Base-by-base conservation (phyloP, 306 rosid species). In the Dryas alaskensis region DNA sequence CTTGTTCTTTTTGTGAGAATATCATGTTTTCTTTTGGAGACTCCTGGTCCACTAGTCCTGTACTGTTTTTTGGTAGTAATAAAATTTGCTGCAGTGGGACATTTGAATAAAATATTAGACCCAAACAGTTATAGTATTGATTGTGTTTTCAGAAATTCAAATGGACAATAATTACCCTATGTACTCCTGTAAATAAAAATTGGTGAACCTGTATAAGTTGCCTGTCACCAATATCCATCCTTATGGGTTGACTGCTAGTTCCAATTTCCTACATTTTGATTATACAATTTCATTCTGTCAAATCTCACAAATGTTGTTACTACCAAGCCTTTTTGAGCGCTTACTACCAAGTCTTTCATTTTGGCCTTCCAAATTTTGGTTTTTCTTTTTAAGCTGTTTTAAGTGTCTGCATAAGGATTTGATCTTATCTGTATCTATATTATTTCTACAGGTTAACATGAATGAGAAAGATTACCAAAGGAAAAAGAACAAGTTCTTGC, bases 391-490 rank as follows among this genome's bases (percentile, higher is more conserved):
- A 13, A 50, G 17, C 42, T 65, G 17, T 47, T 63, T 60, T 44
- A 65, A 7, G 51, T 40, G 12, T 66, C 17, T 45, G 25, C 2
- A 65, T 27, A 37, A 40, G 3, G 48, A 10, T 73, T 60, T 59
- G 8, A 52, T 44, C 27, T 1, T 64, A 46, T 42, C 17, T 37
- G 60, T 83, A 49, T 62, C 53, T 69, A 13, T 74, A 65, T 80
- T 78, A 72, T 77, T 71, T 84, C 44, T 66, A 14, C 92, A 95
- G 99, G 95, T 95, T 72, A 95, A 95, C 80, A 92, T 95, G 99
- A 95, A 88, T 31, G 99, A 95, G 91, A 95, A 73, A 81, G 99
- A 95, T 84, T 95, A 92, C 79, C 96, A 89, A 82, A 90, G 99
- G 78, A 95, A 92, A 80, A 95, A 95, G 89, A 95, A 95, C 69